Evolutionary conservation across 2,329 filamentous ascomycete genomes (phyloP), one percentile per base, ranked within the genome.

Genomic region (Emmonsiellopsis sp.): DNA sequence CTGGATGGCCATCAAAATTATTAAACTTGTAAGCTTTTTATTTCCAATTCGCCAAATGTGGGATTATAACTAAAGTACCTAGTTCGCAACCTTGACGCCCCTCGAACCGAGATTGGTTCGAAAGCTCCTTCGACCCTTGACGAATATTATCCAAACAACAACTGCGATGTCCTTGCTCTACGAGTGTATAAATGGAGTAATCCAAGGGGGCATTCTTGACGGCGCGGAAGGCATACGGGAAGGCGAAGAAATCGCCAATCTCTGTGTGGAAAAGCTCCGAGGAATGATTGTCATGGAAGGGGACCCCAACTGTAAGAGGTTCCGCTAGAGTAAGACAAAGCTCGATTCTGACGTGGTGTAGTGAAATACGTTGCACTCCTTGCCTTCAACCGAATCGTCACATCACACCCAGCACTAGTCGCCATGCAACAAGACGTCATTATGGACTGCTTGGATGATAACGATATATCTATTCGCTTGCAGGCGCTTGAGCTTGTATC

Each of bases 1-100:
- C 70, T 98, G 93, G 93, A 97, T 98, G 92, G 91, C 91, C 55
- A 98, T 98, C 67, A 98, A 98, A 69, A 82, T 98, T 57, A 97
- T 98, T 68, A 98, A 98, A 72, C 79, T 98, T 58, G 88, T 92
- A 69, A 60, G 81, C 73, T 39, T 33, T 53, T 14, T 14, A 21
- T 55, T n/a, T 34, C 27, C 44, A 2, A 34, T 42, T 34, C 14
- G 21, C 6, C 1, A 6, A 13, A 14, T 37, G 9, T 21, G n/a
- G 33, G 6, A 36, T 40, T 31, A 31, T 40, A 37, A 32, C 60
- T 68, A 57, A 71, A 66, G 49, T 49, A 31, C 34, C 1, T 63
- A 94, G 87, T 98, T 98, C 77, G 92, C 93, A 43, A 94, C 89
- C 1, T 74, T 98, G 56, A 97, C 91, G 2, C 93, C 93, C 0